Evolutionary conservation across 106 monocot genomes (phyloP), one percentile per base, ranked within the genome.

Genomic region (Posidonia australis): DNA sequence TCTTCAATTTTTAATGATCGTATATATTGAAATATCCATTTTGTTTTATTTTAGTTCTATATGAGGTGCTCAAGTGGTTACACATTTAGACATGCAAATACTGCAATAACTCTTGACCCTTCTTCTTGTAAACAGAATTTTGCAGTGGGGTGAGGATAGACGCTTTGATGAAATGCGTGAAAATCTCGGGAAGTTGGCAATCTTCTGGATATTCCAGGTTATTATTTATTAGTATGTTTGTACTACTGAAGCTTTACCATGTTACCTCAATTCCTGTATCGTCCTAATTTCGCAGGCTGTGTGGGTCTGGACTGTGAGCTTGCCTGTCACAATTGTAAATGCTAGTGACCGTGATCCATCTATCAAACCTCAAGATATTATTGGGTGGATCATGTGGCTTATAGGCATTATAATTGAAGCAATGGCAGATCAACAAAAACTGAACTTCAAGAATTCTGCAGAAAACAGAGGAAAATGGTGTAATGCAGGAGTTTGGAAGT

Each of bases 251-350:
- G 7, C 58, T 5, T 6, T 58, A 12, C 2, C 11, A 26, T 26
- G 13, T 9, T 29, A 28, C 17, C 10, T 25, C 26, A 28, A 26
- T 58, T 58, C 13, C 23, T 16, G 3, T 16, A 17, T 13, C 6
- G 1, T 3, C 13, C 25, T 49, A 49, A 49, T 44, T 54, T 74
- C 1, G 56, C 75, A 99, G 98, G 96, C 96, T 66, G 57, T 91
- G 9, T 99, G 98, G 91, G 98, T 99, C 5, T 99, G 98, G 98
- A 83, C 87, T 52, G 98, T 91, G 45, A 99, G 98, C 70, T 76
- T 99, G 76, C 98, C 98, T 63, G 56, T 99, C 51, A 99, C 87
- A 46, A 61, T 99, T 69, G 87, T 99, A 51, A 99, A 99, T 74
- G 82, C 98, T 47, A 85, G 83, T 62, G 77, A 79, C 42, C 76